Base-by-base conservation (phyloP, 2,329 filamentous ascomycete species). In the Epichloe glyceriae region DNA sequence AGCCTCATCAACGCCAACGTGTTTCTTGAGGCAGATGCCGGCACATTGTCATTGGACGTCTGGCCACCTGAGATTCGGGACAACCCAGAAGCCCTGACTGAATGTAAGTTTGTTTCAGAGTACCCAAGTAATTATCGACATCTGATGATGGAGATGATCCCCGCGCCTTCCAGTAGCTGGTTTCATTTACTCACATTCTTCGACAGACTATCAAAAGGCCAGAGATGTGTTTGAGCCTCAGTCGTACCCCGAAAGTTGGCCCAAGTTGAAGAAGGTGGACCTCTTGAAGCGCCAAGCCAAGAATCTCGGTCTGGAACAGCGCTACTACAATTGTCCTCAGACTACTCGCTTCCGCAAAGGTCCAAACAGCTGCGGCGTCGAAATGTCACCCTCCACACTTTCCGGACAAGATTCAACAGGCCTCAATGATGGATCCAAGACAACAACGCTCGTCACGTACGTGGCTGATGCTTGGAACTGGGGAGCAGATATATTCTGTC, bases 401-500 rank as follows among this genome's bases (percentile, higher is more conserved):
- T 78, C 78, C 0, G 82, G 82, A 1, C 78, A 82, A 62, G 82
- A 86, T 56, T 65, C 64, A 39, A 84, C 80, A 0, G 82, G 82
- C 1, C 57, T 83, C 52, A 85, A 86, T 56, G 82, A 86, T 61
- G 80, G 80, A 2, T 83, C 79, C 33, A 85, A 85, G 64, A 83
- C 74, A 17, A 82, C 76, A 11, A 83, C 78, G 0, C 68, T 81
- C 1, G 79, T 83, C 38, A 86, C 82, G 0, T 86, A 86, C 57
- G 67, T 86, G 7, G 73, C 78, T 7, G 82, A 86, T 61, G 81
- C 83, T 2, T 85, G 81, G 82, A 83, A 84, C 58, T 83, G 80
- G 79, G 83, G 82, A 8, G 79, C 82, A 12, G 81, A 86, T 58
- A 78, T 86, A 63, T 86, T 86, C 55, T 86, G 82, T 62, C 75